These are phyloP conservation scores for Didymella exigua DNA, from an alignment of 2,329 filamentous ascomycete genomes.

Conservation along the genomic window DNA sequence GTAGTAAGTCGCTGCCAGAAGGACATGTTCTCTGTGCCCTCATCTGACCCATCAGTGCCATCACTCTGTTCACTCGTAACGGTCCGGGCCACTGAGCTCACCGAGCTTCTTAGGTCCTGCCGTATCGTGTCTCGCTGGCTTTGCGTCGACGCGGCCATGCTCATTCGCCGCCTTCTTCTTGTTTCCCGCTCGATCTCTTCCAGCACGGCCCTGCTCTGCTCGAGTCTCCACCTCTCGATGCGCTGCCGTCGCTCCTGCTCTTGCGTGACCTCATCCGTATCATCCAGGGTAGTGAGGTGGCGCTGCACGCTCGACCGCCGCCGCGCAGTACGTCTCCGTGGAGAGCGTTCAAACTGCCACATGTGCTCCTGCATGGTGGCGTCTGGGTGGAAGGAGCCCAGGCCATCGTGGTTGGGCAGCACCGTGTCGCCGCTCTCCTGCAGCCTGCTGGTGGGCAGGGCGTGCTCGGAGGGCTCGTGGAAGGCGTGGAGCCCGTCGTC, in stretches of 20 bases:
- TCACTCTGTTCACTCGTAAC: constrained; percentile 41
- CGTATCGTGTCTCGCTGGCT: constrained; percentile 34
- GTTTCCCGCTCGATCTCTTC: constrained; percentile 92
- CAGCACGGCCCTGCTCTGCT: constrained; percentile 83
- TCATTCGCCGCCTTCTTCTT: constrained; percentile 67
- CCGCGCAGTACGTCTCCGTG: constrained; percentile 58
- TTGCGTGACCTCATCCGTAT: constrained; percentile 62
- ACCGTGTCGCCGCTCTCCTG: constrained; percentile 69
- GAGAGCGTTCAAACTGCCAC: constrained; percentile 90
- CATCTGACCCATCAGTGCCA: constrained; percentile 46
- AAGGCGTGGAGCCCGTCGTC: constrained; percentile 93
- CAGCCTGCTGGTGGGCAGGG: constrained; percentile 52
- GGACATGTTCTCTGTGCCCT: constrained; percentile 63
- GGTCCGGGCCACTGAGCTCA: constrained; percentile 22
- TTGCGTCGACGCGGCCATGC: constrained; percentile 57
- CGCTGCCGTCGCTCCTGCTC: constrained; percentile 74
- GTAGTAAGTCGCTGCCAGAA: constrained; percentile 83
- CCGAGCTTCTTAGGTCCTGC: constrained; percentile 17
- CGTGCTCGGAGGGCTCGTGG: constrained; percentile 62
- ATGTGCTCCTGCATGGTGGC: constrained; percentile 77
- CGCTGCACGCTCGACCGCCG: constrained; percentile 64
- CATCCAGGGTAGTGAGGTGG: constrained; percentile 61
- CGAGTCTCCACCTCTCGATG: constrained; percentile 90
- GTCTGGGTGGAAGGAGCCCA: constrained; percentile 80
- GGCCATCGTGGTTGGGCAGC: constrained; percentile 88